Evolutionary conservation across 768 basidiomycete species (phyloP), one percentile per base, ranked within the genome.

Genomic region (Termitomyces sp.): DNA sequence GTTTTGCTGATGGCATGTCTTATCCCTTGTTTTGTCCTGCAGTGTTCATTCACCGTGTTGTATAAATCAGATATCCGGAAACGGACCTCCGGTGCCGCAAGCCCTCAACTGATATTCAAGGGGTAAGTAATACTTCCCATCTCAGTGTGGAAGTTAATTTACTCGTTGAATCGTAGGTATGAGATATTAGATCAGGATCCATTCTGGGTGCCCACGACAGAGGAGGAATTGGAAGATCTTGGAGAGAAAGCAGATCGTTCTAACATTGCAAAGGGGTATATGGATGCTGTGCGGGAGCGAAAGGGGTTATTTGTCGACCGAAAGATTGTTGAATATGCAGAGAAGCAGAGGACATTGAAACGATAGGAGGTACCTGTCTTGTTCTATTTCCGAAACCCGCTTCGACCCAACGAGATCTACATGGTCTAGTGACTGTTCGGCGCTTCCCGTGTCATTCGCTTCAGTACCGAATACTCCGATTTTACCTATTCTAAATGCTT

Each of bases 191-290:
- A 96, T 70, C 84, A 87, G 63, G 93, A 98, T 75, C 95, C 95
- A 6, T 98, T 94, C 75, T 98, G 95, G 95, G 94, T 97, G 3
- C 95, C 95, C 0, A 94, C 93, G 18, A 98, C 96, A 0, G 92
- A 94, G 65, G 95, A 97, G 67, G 96, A 98, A 62, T 76, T 98
- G 41, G 96, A 98, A 69, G 96, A 98, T 69, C 76, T 99, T 10
- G 97, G 97, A 47, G 94, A 96, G 70, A 98, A 98, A 70, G 87
- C 96, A 0, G 97, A 98, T 68, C 78, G 92, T 52, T 81, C 84
- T 11, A 99, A 99, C 71, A 75, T 98, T n/a, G 97, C 96, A 0
- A 94, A 94, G 66, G 81, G 75, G 18, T 98, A 98, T 63, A 88
- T 97, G 86, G 94, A 98, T 63, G 78, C 72, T 0, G 96, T 98